Evolutionary conservation across 2,329 filamentous ascomycete genomes (phyloP), one percentile per base, ranked within the genome.

Genomic region (Botrytis porri): DNA sequence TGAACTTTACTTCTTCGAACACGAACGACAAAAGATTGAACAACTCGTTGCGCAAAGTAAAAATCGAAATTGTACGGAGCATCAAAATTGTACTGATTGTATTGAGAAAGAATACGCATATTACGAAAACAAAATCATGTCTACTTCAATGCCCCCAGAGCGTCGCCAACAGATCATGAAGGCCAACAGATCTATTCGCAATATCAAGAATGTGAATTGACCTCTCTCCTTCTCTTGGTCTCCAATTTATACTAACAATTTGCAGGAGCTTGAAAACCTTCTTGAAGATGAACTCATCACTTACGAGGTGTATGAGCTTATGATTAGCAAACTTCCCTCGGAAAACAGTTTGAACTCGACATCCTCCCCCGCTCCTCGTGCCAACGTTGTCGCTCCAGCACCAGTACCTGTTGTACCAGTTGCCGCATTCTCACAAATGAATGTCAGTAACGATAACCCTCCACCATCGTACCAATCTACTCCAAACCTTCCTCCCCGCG

Each of bases 231-330:
- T 18, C 29, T 70, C 37, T 32, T 43, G 25, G 4, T 45, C 45
- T n/a, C 45, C 25, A 29, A 37, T 43, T 35, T 22, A 25, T 74
- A 51, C 78, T 79, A 74, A 77, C 63, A 61, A n/a, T 59, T 7
- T 16, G 51, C 77, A 97, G 95, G 95, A 98, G 85, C 92, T 98
- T 74, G 94, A 97, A 83, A 92, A 90, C 78, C 92, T 98, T 75
- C 88, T 93, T 77, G 95, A 97, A 82, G 89, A 92, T 80, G 91
- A 91, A 77, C 86, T 95, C 80, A 93, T 98, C 81, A 89, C 88
- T 75, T 90, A 93, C 74, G 84, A 89, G 72, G 89, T 91, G 80
- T 94, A 95, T 81, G 91, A 93, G 79, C 87, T 87, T 69, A 93
- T 98, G 81, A 86, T 91, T 80, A 84, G 86, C 76, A 87, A 93